A percentile compares a stretch with the other conserved stretches of the same genome.
phyloP scores from a whole-genome alignment of 257 asterid species.

The Gentiana straminea region DNA sequence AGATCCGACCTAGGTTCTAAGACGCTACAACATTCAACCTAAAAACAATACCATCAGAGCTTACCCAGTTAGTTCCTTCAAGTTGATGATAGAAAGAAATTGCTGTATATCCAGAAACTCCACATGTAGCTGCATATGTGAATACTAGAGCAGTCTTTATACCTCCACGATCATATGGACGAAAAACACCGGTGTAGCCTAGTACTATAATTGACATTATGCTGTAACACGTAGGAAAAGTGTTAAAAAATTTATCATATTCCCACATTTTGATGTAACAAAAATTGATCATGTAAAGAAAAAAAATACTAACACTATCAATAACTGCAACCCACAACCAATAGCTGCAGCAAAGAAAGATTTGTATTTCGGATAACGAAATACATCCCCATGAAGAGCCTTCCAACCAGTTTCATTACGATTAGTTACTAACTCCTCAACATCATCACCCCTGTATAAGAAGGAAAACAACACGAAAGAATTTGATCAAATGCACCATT shows the following conservation, averaged over 20 bases:
- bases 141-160: constrained; percentile 8
- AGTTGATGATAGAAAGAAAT: constrained; percentile 14
- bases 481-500: not conserved
- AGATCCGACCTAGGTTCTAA: not conserved
- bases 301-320: not conserved
- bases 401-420: constrained; percentile 8
- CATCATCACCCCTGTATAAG: constrained; percentile 2
- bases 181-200: constrained; percentile 1
- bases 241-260: not conserved
- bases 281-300: not conserved
- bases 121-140: constrained; percentile 10
- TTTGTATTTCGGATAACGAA: constrained; percentile 7
- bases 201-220: not conserved
- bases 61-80: constrained; percentile 18
- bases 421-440: constrained; percentile 1
- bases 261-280: too few relatives aligned
- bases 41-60: not conserved
- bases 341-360: constrained; percentile 9
- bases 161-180: constrained; percentile 12
- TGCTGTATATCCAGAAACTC: constrained; percentile 13
- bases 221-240: not conserved
- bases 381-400: constrained; percentile 8
- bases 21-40: not conserved
- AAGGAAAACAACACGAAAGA: not conserved
- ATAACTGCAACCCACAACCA: constrained; percentile 12